Percentiles rank a stretch among this genome's conserved stretches.
phyloP scores from a whole-genome alignment of 2,329 filamentous ascomycete species.

The Pseudocercospora eumusae region DNA sequence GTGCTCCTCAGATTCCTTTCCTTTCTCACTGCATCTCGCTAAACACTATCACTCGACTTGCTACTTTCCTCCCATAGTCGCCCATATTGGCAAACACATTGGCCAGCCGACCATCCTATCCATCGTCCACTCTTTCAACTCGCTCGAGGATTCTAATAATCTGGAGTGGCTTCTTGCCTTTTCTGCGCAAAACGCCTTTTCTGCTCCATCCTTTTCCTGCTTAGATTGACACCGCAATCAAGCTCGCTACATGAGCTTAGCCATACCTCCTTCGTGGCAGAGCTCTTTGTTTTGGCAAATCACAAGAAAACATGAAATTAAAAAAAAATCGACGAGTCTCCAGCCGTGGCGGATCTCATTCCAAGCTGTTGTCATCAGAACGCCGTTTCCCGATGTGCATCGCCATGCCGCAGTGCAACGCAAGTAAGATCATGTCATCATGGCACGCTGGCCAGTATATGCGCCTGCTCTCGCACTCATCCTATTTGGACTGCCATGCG shows the following conservation, averaged over 20 bases:
- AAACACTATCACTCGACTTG: not conserved
- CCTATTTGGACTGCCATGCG: conserved; percentile 37
- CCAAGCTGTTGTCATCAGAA: conserved; percentile 4
- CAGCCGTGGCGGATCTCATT: conserved; percentile 2
- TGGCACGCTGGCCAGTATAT: conserved; percentile 34
- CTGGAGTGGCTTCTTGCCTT: not conserved
- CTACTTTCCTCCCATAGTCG: not conserved
- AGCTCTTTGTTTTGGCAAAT: not conserved
- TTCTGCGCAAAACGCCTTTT: not conserved
- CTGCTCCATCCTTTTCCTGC: not conserved
- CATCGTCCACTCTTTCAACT: not conserved
- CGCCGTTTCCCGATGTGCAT: conserved; percentile 5
- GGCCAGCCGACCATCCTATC: not conserved
- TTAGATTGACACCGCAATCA: not conserved
- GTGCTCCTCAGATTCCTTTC: not conserved
- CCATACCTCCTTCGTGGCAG: not conserved
- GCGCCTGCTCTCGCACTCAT: conserved; percentile 30
- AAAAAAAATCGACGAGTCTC: not conserved
- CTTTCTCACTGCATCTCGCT: not conserved
- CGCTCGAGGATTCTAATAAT: not conserved
- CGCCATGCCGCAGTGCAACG: conserved; percentile 1
- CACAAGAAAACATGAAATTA: not conserved
- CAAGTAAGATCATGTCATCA: conserved; percentile 22
- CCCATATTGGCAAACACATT: not conserved
- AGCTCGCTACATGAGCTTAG: not conserved